Evolutionary conservation across 441 rosid genomes (phyloP), one percentile per base, ranked within the genome.

Genomic region (Populus hybrid): DNA sequence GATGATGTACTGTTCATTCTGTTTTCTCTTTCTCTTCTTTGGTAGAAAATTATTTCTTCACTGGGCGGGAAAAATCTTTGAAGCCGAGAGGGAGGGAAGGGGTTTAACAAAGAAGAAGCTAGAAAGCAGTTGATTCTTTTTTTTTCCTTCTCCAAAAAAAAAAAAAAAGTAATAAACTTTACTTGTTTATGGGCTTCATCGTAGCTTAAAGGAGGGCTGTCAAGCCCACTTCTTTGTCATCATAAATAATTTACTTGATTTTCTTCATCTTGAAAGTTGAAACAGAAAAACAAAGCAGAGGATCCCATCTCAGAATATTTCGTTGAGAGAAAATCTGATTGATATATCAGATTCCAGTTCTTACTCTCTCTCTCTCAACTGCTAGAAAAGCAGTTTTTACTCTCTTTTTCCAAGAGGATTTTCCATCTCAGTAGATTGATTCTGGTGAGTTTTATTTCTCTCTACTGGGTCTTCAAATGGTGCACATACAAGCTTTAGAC

Each of bases 1-100:
- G 97, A 94, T 63, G 98, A 94, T 35, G 91, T 85, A 74, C 87
- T 89, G 76, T 75, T 89, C 97, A 91, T 88, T 72, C 40, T 75
- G n/a, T 53, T 19, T 88, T 72, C 40, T 75, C 19, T 53, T 19
- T 19, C 24, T 3, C 76, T 40, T 79, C 18, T 53, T 18, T 6
- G 8, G 7, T 50, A 50, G n/a, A 50, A 50, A 50, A 50, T 50
- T 5, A 14, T 50, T 50, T 1, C n/a, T 18, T 16, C 7, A 1
- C n/a, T 53, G 9, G 6, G 9, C 64, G 8, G 6, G 72, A 21
- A 73, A 73, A 35, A 11, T 1, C 32, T 24, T 42, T 12, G 57
- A 18, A 53, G 61, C 61, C 61, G 21, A 18, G 21, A 53, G 61
- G 7, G 21, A 1, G 32, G 32, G 32, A 30, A 8, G 8, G 61